phyloP scores from a whole-genome alignment of 768 basidiomycete species.

The Panus rudis region DNA sequence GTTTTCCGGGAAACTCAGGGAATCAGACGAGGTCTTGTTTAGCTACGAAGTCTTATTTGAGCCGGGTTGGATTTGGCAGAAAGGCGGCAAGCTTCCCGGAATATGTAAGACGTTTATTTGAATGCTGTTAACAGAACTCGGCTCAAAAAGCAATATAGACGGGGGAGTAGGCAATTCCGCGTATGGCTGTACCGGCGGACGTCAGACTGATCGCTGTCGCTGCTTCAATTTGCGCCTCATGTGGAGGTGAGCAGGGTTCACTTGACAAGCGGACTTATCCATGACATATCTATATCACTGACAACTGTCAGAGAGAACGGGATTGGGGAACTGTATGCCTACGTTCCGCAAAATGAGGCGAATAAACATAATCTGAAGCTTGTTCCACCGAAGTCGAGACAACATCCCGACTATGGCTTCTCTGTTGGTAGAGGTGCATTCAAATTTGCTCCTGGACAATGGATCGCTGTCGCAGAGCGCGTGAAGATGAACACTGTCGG shows the following conservation, averaged over 20 bases:
- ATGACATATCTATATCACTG: neutral
- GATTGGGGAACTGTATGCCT: slow-evolving; percentile 62
- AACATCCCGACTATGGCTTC: slow-evolving; percentile 54
- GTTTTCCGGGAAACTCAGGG: slow-evolving; percentile 30
- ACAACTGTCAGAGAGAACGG: slow-evolving; percentile 37
- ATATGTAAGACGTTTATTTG: slow-evolving; percentile 41
- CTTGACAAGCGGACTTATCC: no score
- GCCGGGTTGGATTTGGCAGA: slow-evolving; percentile 57
- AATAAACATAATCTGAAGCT: slow-evolving; percentile 37
- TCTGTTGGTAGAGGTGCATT: slow-evolving; percentile 65
- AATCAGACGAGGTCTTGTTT: slow-evolving; percentile 44
- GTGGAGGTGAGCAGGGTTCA: slow-evolving; percentile 51
- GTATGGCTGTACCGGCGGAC: slow-evolving; percentile 63
- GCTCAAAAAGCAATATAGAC: slow-evolving; percentile 25
- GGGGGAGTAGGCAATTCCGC: slow-evolving; percentile 51
- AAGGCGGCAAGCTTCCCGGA: slow-evolving; percentile 74
- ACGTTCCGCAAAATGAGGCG: slow-evolving; percentile 44
- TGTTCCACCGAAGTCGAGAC: slow-evolving; percentile 42
- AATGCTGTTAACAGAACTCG: neutral
- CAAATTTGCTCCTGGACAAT: slow-evolving; percentile 41
- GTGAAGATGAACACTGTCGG: slow-evolving; percentile 63
- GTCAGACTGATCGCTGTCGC: slow-evolving; percentile 51
- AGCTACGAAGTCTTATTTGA: slow-evolving; percentile 64
- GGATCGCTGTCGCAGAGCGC: slow-evolving; percentile 61
- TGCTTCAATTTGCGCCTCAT: slow-evolving; percentile 69